Evolutionary conservation across 73 alveolate species (phyloP).

Genomic region (Blepharisma japonicum): DNA sequence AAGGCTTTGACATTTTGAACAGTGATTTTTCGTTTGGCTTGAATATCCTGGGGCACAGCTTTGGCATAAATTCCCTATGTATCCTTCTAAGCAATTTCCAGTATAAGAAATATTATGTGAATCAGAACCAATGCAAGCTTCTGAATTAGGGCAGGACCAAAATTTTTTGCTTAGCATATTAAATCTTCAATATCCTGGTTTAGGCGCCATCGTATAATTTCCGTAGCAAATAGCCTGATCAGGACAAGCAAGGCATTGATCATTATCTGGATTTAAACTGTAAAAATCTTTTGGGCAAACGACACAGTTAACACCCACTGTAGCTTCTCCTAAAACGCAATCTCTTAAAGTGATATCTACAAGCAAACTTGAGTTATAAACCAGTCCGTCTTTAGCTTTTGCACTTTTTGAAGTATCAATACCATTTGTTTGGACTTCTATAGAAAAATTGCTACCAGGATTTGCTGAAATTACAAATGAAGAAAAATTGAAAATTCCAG

Average conservation of each 20-base stretch:
- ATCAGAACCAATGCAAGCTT: background rate
- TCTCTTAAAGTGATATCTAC: too few relatives aligned
- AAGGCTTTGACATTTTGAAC: background rate
- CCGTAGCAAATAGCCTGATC: slow-evolving; percentile 10
- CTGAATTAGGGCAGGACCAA: background rate
- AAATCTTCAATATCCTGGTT: slow-evolving; percentile 13
- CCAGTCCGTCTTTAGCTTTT: too few relatives aligned
- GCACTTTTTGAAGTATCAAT: background rate
- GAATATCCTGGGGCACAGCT: background rate
- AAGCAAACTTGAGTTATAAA: too few relatives aligned
- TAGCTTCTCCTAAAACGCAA: background rate
- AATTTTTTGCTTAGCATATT: background rate
- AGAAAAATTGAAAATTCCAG: slow-evolving; percentile 5
- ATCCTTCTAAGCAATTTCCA: slow-evolving; percentile 8
- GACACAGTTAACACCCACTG: background rate
- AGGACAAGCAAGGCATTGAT: background rate
- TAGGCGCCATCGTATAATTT: background rate
- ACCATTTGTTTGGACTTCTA: background rate
- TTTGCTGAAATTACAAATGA: background rate
- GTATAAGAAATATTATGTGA: background rate
- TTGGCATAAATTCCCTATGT: background rate
- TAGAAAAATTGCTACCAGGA: background rate
- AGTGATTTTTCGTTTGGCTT: background rate
- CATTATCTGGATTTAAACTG: too few relatives aligned
- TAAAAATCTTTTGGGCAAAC: background rate